phyloP scores from a whole-genome alignment of 1,284 basidiomycete genomes.

The Coniferiporia weirii region DNA sequence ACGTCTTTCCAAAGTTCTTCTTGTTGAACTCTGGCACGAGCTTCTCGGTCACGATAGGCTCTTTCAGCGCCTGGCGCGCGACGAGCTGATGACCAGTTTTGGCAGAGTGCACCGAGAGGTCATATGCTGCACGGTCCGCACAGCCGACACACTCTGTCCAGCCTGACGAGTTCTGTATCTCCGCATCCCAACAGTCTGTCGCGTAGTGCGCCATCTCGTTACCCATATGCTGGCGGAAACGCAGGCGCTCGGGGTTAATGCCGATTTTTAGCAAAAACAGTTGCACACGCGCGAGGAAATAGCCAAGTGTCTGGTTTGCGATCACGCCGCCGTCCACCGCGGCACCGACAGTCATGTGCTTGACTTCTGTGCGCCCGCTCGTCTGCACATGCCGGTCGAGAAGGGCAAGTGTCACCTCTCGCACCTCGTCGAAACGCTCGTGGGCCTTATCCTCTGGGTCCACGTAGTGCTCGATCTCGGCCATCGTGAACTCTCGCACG shows the following conservation, averaged over 20 bases:
- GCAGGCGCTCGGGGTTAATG: slow-evolving; percentile 78
- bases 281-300: slow-evolving; percentile 93
- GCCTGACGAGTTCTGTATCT: slow-evolving; percentile 91
- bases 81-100: slow-evolving; percentile 72
- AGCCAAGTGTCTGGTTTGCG: slow-evolving; percentile 96
- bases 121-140: slow-evolving; percentile 96
- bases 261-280: slow-evolving; percentile 92
- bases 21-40: slow-evolving; percentile 80
- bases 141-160: slow-evolving; percentile 99
- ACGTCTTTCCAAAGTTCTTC: slow-evolving; percentile 86
- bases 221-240: slow-evolving; percentile 96
- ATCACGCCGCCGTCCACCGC: slow-evolving; percentile 85
- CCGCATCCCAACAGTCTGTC: slow-evolving; percentile 98
- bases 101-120: slow-evolving; percentile 57
- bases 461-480: slow-evolving; percentile 98
- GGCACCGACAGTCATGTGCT: slow-evolving; percentile 76
- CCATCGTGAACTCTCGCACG: slow-evolving; percentile 99
- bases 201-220: slow-evolving; percentile 99
- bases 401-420: slow-evolving; percentile 70
- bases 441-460: slow-evolving; percentile 94
- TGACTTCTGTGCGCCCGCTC: slow-evolving; percentile 66
- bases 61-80: slow-evolving; percentile 81
- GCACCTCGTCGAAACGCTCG: slow-evolving; percentile 77
- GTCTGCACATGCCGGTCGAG: slow-evolving; percentile 83
- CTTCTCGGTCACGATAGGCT: slow-evolving; percentile 72